Evolutionary conservation across 345 rosid species (phyloP), one percentile per base, ranked within the genome.

Genomic region (Nasturtium officinale): DNA sequence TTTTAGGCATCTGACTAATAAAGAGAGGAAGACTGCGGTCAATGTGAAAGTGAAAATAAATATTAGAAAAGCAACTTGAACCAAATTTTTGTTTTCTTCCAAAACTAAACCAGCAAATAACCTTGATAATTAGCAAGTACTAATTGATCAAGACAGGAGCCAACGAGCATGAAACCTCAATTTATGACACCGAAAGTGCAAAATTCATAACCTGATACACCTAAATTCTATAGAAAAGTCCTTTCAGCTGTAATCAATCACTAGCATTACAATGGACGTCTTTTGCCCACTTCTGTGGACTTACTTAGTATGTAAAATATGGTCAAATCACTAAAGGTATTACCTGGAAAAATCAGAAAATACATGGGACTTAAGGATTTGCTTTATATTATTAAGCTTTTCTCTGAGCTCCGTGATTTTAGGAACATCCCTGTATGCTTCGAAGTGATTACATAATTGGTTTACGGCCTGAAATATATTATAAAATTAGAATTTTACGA

Each of bases 281-380:
- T 68, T 29, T 21, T 52, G 15, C 48, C 40, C 8, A 43, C 63
- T n/a, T 25, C 18, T 21, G 32, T 30, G 46, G 37, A 68, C 9
- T 55, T 59, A 12, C 18, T 52, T 43, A 25, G 52, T 9, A 61
- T 15, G 63, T 61, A 52, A 32, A 29, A 26, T 53, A 35, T 15
- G 32, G 23, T 53, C 16, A 25, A 48, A 63, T n/a, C 28, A 74
- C 17, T 43, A 17, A 71, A 59, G 45, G 8, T 54, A 59, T 57
- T 85, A 95, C 99, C 99, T 92, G 71, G 98, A 87, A 77, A 95
- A 95, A 79, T 92, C 98, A 50, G 99, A 92, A 78, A 88, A 92
- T 38, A 89, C 96, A 58, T 95, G 98, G 5, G 99, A 95, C 85
- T 92, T 95, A 42, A 95, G 89, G 71, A 95, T 84, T 84, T 95